Evolutionary conservation across 2,329 filamentous ascomycete genomes (phyloP), one percentile per base, ranked within the genome.

Genomic region (Diplocarpon mali): DNA sequence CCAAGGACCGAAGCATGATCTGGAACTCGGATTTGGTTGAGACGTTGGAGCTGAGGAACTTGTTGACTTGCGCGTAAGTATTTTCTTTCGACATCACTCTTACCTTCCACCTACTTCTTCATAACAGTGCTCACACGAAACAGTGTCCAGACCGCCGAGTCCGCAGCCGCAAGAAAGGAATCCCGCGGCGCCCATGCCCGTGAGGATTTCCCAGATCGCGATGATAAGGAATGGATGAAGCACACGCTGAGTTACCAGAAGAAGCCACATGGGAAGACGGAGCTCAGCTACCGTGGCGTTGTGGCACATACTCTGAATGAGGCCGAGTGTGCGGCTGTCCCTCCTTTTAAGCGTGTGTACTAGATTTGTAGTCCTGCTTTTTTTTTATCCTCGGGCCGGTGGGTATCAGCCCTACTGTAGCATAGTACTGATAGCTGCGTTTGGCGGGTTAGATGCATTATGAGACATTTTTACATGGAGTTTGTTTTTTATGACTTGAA

Each of bases 1-100:
- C 86, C 71, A 94, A 95, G 78, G 90, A 96, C 68, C 85, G 92
- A 67, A 93, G 86, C 76, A 95, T 96, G 90, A 96, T 96, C 73
- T 96, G 90, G 90, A 96, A 96, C 80, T 88, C 85, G 17, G 90
- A 96, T 63, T 78, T 96, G 32, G 87, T 95, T 51, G 90, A 96
- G 76, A 94, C 90, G 7, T 79, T 98, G 45, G 92, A 98, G 70
- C 74, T 96, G 62, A 78, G 89, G 62, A 98, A 98, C 68, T 69
- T 98, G 61, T 72, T 98, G 64, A 96, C 92, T 61, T 96, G 92
- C 80, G 51, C 51, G 50, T 52, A 48, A 48, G 50, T 52, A 28
- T 28, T 38, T 14, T 24, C n/a, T 3, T 11, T n/a, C n/a, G 2
- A 11, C 6, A 14, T 9, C 30, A 12, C n/a, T 3, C 11, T 32